phyloP scores from a whole-genome alignment of 345 rosid species.

The Salix arbutifolia region DNA sequence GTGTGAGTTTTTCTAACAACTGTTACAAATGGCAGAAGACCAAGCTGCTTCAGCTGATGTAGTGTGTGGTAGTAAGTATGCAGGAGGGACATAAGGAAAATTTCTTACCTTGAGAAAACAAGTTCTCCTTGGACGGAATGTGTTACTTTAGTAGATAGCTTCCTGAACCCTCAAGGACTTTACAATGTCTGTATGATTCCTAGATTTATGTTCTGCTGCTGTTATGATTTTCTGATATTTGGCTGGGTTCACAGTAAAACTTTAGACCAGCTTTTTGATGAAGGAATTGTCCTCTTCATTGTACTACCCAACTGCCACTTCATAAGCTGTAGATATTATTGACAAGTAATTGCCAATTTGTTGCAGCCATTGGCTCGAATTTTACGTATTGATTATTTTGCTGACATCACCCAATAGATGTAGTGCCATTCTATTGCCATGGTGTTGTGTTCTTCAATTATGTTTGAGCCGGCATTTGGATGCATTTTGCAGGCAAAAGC shows the following conservation, averaged over 20 bases:
- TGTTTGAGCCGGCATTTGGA: background rate
- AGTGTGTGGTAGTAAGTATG: too few relatives aligned
- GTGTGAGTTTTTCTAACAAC: too few relatives aligned
- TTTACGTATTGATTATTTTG: background rate
- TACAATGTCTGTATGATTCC: too few relatives aligned
- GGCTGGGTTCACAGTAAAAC: background rate
- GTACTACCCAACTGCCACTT: background rate
- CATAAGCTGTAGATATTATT: background rate
- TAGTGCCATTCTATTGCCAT: background rate
- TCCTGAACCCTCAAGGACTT: too few relatives aligned
- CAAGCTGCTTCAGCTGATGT: too few relatives aligned
- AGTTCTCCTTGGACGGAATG: too few relatives aligned
- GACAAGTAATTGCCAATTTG: background rate
- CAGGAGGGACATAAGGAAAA: too few relatives aligned
- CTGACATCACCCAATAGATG: background rate
- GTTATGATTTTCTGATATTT: background rate
- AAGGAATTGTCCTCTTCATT: background rate
- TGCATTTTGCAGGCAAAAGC: slow-evolving; percentile 77
- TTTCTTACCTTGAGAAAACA: too few relatives aligned
- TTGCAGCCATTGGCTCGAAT: background rate
- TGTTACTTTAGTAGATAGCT: too few relatives aligned
- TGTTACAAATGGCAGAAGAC: too few relatives aligned
- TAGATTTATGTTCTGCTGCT: too few relatives aligned
- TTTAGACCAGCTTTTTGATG: background rate
- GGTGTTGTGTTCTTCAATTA: background rate